Evolutionary conservation across 768 basidiomycete species (phyloP).

Genomic region (Tylopilus cervinicoccineus): DNA sequence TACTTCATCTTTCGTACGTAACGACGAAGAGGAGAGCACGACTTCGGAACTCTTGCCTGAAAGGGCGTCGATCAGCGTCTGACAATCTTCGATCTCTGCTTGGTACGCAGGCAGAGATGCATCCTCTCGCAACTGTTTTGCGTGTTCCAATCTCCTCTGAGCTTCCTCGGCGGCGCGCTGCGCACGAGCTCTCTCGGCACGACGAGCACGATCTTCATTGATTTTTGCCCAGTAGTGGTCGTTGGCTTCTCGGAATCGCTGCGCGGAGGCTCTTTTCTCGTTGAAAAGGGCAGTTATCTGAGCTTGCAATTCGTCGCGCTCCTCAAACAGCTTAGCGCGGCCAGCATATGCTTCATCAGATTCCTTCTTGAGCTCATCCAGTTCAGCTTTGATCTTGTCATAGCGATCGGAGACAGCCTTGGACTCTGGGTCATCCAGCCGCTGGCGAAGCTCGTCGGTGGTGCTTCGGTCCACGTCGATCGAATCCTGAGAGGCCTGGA

Average conservation of each 20-base stretch:
- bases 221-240: conserved; percentile 82
- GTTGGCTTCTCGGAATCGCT: conserved; percentile 74
- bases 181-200: conserved; percentile 70
- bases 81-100: conserved; percentile 93
- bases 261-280: conserved; percentile 70
- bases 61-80: conserved; percentile 85
- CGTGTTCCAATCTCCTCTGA: conserved; percentile 75
- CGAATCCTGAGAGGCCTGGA: conserved; percentile 71
- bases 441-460: conserved; percentile 75
- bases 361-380: conserved; percentile 83
- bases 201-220: conserved; percentile 82
- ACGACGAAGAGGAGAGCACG: conserved; percentile 40
- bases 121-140: conserved; percentile 81
- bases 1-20: conserved; percentile 41
- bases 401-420: conserved; percentile 79
- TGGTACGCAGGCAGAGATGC: conserved; percentile 89
- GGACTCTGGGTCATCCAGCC: conserved; percentile 87
- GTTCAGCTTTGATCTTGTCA: conserved; percentile 76
- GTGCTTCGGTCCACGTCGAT: conserved; percentile 75
- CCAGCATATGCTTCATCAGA: conserved; percentile 80
- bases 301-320: conserved; percentile 70
- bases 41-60: conserved; percentile 57
- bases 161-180: conserved; percentile 77
- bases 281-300: conserved; percentile 68
- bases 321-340: conserved; percentile 80